phyloP scores from a whole-genome alignment of 2,329 filamentous ascomycete genomes.

The Paraphoma chrysanthemicola region DNA sequence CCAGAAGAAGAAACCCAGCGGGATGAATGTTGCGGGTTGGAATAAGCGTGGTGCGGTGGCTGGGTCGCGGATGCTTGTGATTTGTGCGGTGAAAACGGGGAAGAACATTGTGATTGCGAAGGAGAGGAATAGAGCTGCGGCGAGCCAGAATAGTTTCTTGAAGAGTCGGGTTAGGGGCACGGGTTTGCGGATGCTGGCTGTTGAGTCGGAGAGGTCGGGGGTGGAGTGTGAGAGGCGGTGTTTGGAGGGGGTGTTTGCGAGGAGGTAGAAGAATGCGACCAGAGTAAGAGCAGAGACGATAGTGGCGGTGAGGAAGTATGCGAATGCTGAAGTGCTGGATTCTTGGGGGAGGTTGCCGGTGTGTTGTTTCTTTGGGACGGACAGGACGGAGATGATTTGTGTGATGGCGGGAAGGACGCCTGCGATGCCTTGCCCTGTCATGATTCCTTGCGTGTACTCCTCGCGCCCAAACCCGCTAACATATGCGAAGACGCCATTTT shows the following conservation, averaged over 20 bases:
- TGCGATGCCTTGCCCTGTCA: conserved; percentile 91
- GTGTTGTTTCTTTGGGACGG: conserved; percentile 59
- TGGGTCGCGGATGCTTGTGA: conserved; percentile 51
- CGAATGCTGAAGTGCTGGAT: conserved; percentile 76
- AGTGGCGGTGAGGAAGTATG: conserved; percentile 91
- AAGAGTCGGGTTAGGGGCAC: conserved; percentile 72
- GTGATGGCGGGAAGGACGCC: conserved; percentile 88
- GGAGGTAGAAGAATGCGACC: conserved; percentile 75
- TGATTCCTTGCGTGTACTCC: conserved; percentile 94
- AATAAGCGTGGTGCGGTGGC: conserved; percentile 64
- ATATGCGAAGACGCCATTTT: conserved; percentile 94
- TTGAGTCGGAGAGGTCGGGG: conserved; percentile 25
- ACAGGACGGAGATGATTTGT: conserved; percentile 83
- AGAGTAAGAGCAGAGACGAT: conserved; percentile 74
- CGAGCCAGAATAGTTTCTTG: conserved; percentile 78
- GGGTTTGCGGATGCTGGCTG: conserved; percentile 47
- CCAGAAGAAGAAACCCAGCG: conserved; percentile 90
- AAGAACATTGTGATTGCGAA: conserved; percentile 93
- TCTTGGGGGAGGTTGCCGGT: conserved; percentile 39
- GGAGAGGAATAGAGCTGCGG: conserved; percentile 77
- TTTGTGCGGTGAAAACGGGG: conserved; percentile 80
- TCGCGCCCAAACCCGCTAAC: conserved; percentile 82
- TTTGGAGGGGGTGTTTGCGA: conserved; percentile 58
- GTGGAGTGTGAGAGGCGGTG: conserved; percentile 25
- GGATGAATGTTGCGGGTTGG: conserved; percentile 80